Conservation (phyloP, 1,139 yeast species). For the Schwanniomyces etchellsii region DNA sequence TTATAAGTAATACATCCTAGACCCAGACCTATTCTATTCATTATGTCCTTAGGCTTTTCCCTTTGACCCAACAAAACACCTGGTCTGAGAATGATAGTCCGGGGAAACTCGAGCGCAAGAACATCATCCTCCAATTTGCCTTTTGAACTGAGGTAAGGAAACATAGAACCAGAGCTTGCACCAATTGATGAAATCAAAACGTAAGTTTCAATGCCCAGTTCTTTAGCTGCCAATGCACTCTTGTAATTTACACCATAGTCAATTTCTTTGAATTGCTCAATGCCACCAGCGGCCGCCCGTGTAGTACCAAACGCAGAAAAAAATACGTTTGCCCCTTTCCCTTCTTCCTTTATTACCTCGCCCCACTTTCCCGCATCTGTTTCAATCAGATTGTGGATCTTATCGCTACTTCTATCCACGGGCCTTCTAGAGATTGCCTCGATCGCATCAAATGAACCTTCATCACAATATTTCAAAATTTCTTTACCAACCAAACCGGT, state of each 20-base stretch:
- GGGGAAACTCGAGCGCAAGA: slow-evolving; percentile 52
- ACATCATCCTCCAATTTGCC: slow-evolving; percentile 63
- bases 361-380: slow-evolving; percentile 40
- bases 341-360: slow-evolving; percentile 12
- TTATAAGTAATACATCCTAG: slow-evolving; percentile 24
- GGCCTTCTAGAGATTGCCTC: slow-evolving; percentile 45
- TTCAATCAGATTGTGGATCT: slow-evolving; percentile 28
- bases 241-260: slow-evolving; percentile 66
- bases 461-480: slow-evolving; percentile 17
- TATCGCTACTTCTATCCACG: slow-evolving; percentile 11
- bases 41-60: slow-evolving; percentile 20
- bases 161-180: slow-evolving; percentile 47
- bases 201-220: slow-evolving; percentile 56
- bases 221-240: slow-evolving; percentile 66
- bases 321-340: slow-evolving; percentile 22
- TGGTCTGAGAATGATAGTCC: slow-evolving; percentile 65
- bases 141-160: slow-evolving; percentile 55
- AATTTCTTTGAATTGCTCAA: slow-evolving; percentile 54
- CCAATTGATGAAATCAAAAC: slow-evolving; percentile 60
- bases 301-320: slow-evolving; percentile 77
- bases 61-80: slow-evolving; percentile 64
- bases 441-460: slow-evolving; percentile 25
- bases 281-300: slow-evolving; percentile 58
- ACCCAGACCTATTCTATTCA: slow-evolving; percentile 16
- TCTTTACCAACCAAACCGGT: slow-evolving; percentile 57